Conservation (phyloP, 164 flowering plant genomes). For the Kingdonia uniflora region DNA sequence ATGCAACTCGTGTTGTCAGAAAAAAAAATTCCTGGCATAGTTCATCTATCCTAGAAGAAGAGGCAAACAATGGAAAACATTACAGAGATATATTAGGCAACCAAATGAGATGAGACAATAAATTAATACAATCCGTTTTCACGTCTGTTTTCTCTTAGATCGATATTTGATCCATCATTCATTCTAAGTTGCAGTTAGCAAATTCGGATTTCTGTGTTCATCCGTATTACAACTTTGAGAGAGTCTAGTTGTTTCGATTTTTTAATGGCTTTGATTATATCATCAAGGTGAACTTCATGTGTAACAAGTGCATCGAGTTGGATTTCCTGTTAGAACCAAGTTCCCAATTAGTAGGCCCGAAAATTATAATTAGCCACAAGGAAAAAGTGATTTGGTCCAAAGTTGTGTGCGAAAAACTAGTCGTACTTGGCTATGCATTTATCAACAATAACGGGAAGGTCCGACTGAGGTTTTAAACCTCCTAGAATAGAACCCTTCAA, state of each 20-base stretch:
- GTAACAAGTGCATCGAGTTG: slow-evolving; percentile 31
- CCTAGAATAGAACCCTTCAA: slow-evolving; percentile 38
- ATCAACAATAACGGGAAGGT: slow-evolving; percentile 10
- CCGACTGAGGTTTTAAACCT: slow-evolving; percentile 35
- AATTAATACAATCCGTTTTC: too few species aligned
- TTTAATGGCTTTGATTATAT: slow-evolving; percentile 27
- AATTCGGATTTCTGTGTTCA: too few species aligned
- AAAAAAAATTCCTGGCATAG: too few species aligned
- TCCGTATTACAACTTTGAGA: slow-evolving; percentile 24
- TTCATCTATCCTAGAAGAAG: too few species aligned
- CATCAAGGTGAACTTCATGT: slow-evolving; percentile 31
- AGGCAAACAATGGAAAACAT: too few species aligned
- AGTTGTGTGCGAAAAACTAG: not conserved
- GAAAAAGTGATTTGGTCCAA: not conserved
- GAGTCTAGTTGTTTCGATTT: slow-evolving; percentile 21
- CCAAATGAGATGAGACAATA: too few species aligned
- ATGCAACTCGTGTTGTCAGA: too few species aligned
- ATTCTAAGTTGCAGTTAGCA: too few species aligned
- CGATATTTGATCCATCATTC: too few species aligned
- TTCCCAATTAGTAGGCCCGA: not conserved
- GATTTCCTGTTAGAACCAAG: slow-evolving; percentile 23
- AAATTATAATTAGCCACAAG: not conserved
- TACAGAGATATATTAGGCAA: too few species aligned
- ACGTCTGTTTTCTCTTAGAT: too few species aligned
- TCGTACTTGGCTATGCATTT: not conserved